Evolutionary conservation across 148 eudicot species (phyloP), one percentile per base, ranked within the genome.

Genomic region (Camellia sinensis): DNA sequence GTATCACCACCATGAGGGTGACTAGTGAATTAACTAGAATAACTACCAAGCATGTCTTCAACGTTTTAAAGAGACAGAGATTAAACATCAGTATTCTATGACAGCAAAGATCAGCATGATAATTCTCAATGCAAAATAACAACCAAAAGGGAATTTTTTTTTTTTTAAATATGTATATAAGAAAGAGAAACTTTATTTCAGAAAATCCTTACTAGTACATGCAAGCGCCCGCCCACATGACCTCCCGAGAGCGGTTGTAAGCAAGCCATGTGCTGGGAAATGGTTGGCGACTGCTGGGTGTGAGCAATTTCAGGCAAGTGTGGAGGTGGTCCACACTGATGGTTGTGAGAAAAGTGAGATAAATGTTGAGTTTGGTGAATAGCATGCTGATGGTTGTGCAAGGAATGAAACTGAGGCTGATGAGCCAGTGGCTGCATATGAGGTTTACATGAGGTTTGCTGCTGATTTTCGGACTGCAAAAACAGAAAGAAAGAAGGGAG

Each of bases 261-360:
- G 75, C 92, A 87, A 79, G 90, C 89, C 88, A 91, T 89, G 75
- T 85, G 92, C 66, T 87, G 97, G 71, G 93, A 70, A 59, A 89
- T 81, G 77, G 91, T 64, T 43, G 91, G 78, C 6, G 92, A 87
- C 60, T 87, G 89, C 77, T 90, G 92, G 60, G 82, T 63, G 67
- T 86, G 97, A 81, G 87, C 46, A 79, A 92, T 78, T 67, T 89
- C 94, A 17, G 93, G 84, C 77, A 95, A 77, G 71, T 89, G 91
- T 63, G 97, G 81, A 70, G 92, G 81, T 60, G 90, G 90, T 37
- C 86, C 92, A 85, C 92, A 89, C 79, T 89, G 97, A 79, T 92
- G 91, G 76, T 85, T 76, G 67, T 90, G 93, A 77, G 91, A 86
- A 83, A 86, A 83, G 46, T 87, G 85, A 74, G 88, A 81, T 69